Evolutionary conservation across 805 yeast genomes (phyloP).

Genomic region (Saturnispora halmiae): DNA sequence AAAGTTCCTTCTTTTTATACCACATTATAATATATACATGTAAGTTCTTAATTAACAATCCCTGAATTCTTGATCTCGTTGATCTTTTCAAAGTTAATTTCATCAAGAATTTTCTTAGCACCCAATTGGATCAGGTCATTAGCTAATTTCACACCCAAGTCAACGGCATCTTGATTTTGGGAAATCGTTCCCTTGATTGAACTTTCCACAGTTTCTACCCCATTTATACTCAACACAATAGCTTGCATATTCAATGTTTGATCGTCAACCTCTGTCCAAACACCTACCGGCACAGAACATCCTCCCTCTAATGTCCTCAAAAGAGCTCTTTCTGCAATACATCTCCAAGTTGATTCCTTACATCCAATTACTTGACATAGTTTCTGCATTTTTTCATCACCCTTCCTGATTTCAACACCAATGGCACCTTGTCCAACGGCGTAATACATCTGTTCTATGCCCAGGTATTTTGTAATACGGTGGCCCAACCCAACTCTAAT

Average conservation of each 20-base stretch:
- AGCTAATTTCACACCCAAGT: slow-evolving; percentile 65
- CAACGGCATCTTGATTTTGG: slow-evolving; percentile 50
- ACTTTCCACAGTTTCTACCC: slow-evolving; percentile 58
- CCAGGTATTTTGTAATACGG: slow-evolving; percentile 65
- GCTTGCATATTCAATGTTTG: slow-evolving; percentile 49
- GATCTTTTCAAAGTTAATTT: slow-evolving; percentile 63
- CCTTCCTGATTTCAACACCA: slow-evolving; percentile 78
- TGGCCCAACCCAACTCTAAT: slow-evolving; percentile 60
- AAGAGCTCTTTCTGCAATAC: slow-evolving; percentile 80
- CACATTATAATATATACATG: neutral
- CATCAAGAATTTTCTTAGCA: slow-evolving; percentile 74
- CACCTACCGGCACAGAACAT: slow-evolving; percentile 96
- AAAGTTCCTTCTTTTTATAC: too few species aligned
- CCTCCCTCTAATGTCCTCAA: slow-evolving; percentile 93
- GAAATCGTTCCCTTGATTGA: slow-evolving; percentile 31
- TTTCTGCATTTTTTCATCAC: slow-evolving; percentile 48
- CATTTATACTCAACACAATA: slow-evolving; percentile 79
- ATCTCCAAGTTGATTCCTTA: slow-evolving; percentile 56
- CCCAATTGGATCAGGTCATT: slow-evolving; percentile 59
- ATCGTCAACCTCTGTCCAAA: slow-evolving; percentile 39
- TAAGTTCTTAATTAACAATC: slow-evolving; percentile 15
- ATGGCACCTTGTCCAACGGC: slow-evolving; percentile 99
- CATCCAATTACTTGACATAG: slow-evolving; percentile 62
- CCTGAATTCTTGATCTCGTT: slow-evolving; percentile 33
- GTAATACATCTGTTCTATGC: slow-evolving; percentile 75